Base-by-base conservation (phyloP, 305 asterid genomes). In the Rubia tinctorum region DNA sequence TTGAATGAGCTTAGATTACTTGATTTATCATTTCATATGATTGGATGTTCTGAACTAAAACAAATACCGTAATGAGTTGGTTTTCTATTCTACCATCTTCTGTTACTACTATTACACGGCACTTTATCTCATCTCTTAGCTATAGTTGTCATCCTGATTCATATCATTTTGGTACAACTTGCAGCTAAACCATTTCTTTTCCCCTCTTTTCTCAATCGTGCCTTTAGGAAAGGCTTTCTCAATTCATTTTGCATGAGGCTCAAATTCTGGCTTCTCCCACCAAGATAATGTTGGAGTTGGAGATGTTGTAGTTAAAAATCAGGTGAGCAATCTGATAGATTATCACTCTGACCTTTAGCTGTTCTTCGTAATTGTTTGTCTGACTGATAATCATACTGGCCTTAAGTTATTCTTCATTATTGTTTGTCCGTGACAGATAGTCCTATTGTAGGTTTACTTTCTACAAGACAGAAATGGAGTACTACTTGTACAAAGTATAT, bases 211-310 rank as follows among this genome's bases (percentile, higher is more conserved):
- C 37, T 15, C 69, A 53, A 14, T 20, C 22, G 51, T 80, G 34
- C 30, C 12, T 34, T 81, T 73, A 92, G 99, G 99, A 73, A 80
- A 90, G 75, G 71, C 96, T 53, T 84, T 88, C 76, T 78, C 98
- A 7, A 95, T 95, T 78, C 80, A 68, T 0, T 95, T 92, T 76
- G 98, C 97, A 71, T 79, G 96, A 66, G 99, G 99, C 27, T 86
- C 97, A 11, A 79, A 92, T 73, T 81, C 97, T 82, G 99, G 99
- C 72, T 86, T 72, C 81, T 83, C 93, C 68, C 90, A 98, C 89
- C 88, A 89, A 82, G 99, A 94, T 76, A 84, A 86, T 76, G 93
- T 90, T 75, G 82, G 34, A 85, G 93, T 92, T 87, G 99, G 97
- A 39, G 97, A 88, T 73, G 84, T 92, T 62, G 85, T 82, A 20